These are phyloP conservation scores for Phellopilus nigrolimitatus DNA, from an alignment of 1,284 basidiomycete genomes.

Conservation along the genomic window DNA sequence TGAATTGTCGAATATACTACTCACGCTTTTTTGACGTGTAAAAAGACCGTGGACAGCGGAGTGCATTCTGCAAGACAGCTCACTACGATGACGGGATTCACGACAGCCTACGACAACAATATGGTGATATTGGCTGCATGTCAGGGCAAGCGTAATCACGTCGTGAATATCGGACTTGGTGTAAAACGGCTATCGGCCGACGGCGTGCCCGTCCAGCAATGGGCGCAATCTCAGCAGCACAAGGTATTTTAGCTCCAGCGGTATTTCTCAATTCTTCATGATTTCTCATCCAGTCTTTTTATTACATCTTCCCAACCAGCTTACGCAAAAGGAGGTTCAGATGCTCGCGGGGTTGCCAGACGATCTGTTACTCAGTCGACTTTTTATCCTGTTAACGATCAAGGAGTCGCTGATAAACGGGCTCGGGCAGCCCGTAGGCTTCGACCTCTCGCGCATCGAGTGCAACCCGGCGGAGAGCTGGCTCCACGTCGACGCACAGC, in stretches of 20 bases:
- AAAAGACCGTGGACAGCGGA: constrained; percentile 40
- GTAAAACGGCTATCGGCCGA: constrained; percentile 58
- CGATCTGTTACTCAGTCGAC: constrained; percentile 60
- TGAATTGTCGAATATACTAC: constrained; percentile 10
- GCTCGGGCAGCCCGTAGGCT: constrained; percentile 71
- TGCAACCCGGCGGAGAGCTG: constrained; percentile 63
- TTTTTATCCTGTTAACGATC: constrained; percentile 69
- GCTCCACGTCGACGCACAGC: constrained; percentile 59
- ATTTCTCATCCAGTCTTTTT: constrained; percentile 2
- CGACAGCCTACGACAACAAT: constrained; percentile 61
- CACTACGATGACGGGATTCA: constrained; percentile 73
- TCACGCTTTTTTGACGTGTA: background rate
- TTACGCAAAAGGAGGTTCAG: constrained; percentile 58
- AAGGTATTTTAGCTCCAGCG: constrained; percentile 42
- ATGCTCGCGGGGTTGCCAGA: constrained; percentile 49
- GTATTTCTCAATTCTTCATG: background rate
- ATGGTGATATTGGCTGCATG: constrained; percentile 78
- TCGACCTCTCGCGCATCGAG: constrained; percentile 74
- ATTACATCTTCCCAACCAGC: constrained; percentile 32
- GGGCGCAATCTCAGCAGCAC: constrained; percentile 66
- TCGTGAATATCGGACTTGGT: constrained; percentile 72
- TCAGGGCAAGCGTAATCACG: constrained; percentile 65
- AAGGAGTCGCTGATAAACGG: constrained; percentile 78
- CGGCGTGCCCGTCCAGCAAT: constrained; percentile 51
- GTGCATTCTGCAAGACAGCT: constrained; percentile 58